Evolutionary conservation across 306 rosid genomes (phyloP), one percentile per base, ranked within the genome.

Genomic region (Luffa aegyptiaca): DNA sequence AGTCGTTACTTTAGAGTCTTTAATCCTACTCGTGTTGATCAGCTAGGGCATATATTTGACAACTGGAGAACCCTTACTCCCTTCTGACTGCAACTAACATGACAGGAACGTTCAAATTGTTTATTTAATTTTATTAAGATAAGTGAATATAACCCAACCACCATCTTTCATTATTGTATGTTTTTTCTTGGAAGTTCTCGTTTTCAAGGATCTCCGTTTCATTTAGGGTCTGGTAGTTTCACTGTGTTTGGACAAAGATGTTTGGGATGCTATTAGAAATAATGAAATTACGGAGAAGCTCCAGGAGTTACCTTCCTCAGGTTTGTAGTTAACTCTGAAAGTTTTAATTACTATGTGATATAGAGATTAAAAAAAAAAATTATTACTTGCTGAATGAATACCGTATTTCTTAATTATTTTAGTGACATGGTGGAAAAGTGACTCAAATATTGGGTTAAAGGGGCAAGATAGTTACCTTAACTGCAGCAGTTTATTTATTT

Each of bases 211-310:
- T 75, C 12, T 63, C 66, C 76, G 56, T 82, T 66, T 76, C 41
- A 64, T 84, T 84, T 80, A 93, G 97, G 85, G 85, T 77, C 21
- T 93, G 81, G 97, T 90, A 84, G 49, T 84, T 77, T 87, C 96
- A 58, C 80, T 93, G 7, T 88, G 93, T 46, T 84, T 90, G 72
- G 97, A 93, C 83, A 83, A 83, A 78, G 89, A 85, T 21, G 58
- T 91, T 79, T 93, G 95, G 95, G 82, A 86, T 82, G 97, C 92
- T 57, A 77, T 93, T 66, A 68, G 74, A 82, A 89, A 77, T 82
- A 85, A 90, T 31, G 88, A 84, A 58, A 31, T 82, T 72, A 85
- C 85, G 76, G 88, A 37, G 79, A 86, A 80, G 79, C 87, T 90
- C 45, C 76, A 42, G 37, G 82, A 78, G 74, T 82, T 88, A 5